A percentile compares a stretch with the other conserved stretches of the same genome.
Evolutionary conservation across 495 filamentous ascomycete genomes (phyloP).

Genomic region (Hypoxylon perforatum): DNA sequence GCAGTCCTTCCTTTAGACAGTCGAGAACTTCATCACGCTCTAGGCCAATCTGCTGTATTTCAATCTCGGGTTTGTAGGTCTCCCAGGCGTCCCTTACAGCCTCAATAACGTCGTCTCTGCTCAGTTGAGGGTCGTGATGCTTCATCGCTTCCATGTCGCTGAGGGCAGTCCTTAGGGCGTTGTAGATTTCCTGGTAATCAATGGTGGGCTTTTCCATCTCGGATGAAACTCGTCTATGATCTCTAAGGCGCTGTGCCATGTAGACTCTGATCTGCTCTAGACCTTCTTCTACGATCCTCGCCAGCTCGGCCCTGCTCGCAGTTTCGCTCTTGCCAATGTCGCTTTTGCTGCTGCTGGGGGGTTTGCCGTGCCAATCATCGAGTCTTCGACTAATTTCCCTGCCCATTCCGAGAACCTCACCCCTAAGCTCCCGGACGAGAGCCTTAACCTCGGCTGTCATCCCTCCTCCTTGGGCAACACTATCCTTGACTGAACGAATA

Average conservation of each 20-base stretch:
- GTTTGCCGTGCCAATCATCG: slow-evolving; percentile 69
- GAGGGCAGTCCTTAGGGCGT: slow-evolving; percentile 80
- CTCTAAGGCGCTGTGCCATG: slow-evolving; percentile 77
- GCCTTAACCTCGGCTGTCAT: slow-evolving; percentile 91
- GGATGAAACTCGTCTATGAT: slow-evolving; percentile 74
- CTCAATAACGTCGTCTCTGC: slow-evolving; percentile 82
- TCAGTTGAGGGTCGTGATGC: slow-evolving; percentile 52
- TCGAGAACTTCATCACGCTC: slow-evolving; percentile 89
- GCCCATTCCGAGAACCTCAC: slow-evolving; percentile 94
- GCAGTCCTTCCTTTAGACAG: slow-evolving; percentile 84
- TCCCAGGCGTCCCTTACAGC: slow-evolving; percentile 91
- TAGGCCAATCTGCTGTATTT: slow-evolving; percentile 86
- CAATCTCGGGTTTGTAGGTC: slow-evolving; percentile 90
- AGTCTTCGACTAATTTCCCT: slow-evolving; percentile 85
- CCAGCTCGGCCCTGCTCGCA: slow-evolving; percentile 74
- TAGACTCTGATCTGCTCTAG: slow-evolving; percentile 83
- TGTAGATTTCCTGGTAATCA: slow-evolving; percentile 83
- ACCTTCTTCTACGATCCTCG: slow-evolving; percentile 79
- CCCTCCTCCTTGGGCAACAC: slow-evolving; percentile 83
- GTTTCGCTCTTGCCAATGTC: slow-evolving; percentile 62
- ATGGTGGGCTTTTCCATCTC: slow-evolving; percentile 58
- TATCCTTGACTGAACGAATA: slow-evolving; percentile 85
- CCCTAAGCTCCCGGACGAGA: slow-evolving; percentile 85
- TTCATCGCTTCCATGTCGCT: slow-evolving; percentile 70
- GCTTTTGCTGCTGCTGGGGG: slow-evolving; percentile 56